Conservation (phyloP, 2,329 filamentous ascomycete genomes). For the Fusarium citri region DNA sequence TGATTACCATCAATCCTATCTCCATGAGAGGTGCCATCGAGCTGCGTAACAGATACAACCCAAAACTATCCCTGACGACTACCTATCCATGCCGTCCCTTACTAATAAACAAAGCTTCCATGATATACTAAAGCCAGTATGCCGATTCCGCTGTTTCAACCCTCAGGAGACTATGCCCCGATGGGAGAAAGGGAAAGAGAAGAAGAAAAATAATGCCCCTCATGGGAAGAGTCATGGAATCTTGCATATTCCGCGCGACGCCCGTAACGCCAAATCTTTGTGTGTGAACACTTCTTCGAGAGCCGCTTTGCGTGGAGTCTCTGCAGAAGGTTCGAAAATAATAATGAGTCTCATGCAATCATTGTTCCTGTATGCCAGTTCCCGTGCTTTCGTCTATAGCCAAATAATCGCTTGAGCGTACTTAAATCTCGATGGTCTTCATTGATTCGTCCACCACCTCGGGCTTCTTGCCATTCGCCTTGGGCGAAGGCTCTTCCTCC, state of each 20-base stretch:
- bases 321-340: conserved; percentile 55
- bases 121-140: conserved; percentile 38
- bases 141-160: conserved; percentile 24
- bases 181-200: conserved; percentile 24
- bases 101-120: conserved; percentile 29
- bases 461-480: conserved; percentile 57
- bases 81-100: conserved; percentile 17
- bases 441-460: conserved; percentile 62
- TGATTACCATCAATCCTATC: conserved; percentile 44
- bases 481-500: conserved; percentile 27
- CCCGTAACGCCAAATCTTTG: conserved; percentile 44
- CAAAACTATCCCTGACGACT: conserved; percentile 10
- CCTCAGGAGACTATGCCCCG: background rate
- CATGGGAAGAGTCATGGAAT: conserved; percentile 37
- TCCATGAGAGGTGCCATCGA: conserved; percentile 27
- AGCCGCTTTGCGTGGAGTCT: conserved; percentile 36
- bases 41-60: conserved; percentile 11
- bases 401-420: conserved; percentile 27
- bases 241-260: conserved; percentile 45
- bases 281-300: conserved; percentile 41
- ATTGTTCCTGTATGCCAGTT: conserved; percentile 46
- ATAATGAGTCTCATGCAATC: conserved; percentile 46
- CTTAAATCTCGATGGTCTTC: conserved; percentile 72
- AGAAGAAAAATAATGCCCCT: conserved; percentile 26
- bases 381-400: conserved; percentile 41